A percentile compares a stretch with the other conserved stretches of the same genome.
phyloP scores from a whole-genome alignment of 2,329 filamentous ascomycete genomes.

The Chaetomium sp. region DNA sequence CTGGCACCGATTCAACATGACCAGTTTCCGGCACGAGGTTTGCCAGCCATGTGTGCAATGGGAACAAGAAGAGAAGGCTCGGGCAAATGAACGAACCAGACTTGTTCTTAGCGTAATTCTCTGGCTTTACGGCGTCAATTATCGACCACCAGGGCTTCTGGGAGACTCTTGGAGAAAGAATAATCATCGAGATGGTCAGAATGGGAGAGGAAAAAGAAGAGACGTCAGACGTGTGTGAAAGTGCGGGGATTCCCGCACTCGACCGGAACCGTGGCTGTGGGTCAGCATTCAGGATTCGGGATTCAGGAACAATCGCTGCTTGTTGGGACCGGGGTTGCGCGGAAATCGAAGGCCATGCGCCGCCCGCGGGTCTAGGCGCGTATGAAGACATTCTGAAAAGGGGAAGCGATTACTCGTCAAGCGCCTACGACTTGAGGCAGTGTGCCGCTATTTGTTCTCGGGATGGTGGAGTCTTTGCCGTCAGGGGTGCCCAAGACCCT shows the following conservation, averaged over 20 bases:
- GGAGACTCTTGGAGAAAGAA: background rate
- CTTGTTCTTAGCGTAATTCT: background rate
- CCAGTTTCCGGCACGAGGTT: no score
- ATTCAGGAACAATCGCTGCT: constrained; percentile 2
- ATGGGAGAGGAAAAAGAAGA: background rate
- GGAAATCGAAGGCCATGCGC: constrained; percentile 12
- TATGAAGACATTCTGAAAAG: constrained; percentile 3
- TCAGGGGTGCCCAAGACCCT: background rate
- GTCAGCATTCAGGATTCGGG: background rate
- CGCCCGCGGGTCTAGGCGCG: constrained; percentile 4
- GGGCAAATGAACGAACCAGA: background rate
- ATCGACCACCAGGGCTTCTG: background rate
- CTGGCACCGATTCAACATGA: background rate
- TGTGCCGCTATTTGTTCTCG: constrained; percentile 14
- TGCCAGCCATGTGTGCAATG: background rate
- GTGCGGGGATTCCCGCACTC: constrained; percentile 19
- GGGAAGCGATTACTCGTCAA: constrained; percentile 6
- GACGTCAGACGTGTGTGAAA: constrained; percentile 18
- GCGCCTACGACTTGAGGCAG: background rate
- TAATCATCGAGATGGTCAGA: background rate
- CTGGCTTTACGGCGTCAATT: background rate
- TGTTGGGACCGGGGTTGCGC: constrained; percentile 1
- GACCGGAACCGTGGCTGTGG: constrained; percentile 10
- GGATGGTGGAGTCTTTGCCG: background rate
- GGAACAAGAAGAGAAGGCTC: no score